These are phyloP conservation scores for Salix purpurea DNA, from an alignment of 345 rosid genomes.

Conservation along the genomic window DNA sequence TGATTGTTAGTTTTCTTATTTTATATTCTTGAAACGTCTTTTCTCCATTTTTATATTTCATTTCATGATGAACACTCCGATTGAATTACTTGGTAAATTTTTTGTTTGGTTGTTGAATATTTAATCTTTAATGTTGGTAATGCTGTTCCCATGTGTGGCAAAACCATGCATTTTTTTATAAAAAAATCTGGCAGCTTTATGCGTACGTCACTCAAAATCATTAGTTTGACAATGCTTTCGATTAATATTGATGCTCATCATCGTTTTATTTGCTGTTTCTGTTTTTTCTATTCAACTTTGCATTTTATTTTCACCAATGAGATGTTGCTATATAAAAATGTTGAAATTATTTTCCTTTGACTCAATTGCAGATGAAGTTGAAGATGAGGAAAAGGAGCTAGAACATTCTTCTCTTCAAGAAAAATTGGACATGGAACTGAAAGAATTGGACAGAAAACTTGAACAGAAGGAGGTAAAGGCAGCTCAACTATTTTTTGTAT, in stretches of 20 bases:
- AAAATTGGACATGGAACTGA: constrained; percentile 76
- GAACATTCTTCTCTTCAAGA: constrained; percentile 93
- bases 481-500: not conserved
- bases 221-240: not conserved
- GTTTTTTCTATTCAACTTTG: not conserved
- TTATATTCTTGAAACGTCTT: not conserved
- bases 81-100: not conserved
- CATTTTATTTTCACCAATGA: constrained; percentile 4
- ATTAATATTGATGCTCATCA: not conserved
- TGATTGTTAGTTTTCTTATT: not conserved
- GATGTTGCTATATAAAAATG: not conserved
- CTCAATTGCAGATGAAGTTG: constrained; percentile 57
- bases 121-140: not conserved
- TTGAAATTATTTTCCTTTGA: not conserved
- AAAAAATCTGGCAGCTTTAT: too few species aligned
- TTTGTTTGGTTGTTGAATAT: not conserved
- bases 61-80: not conserved
- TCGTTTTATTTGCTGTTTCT: not conserved
- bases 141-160: constrained; percentile 2
- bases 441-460: constrained; percentile 81
- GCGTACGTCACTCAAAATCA: not conserved
- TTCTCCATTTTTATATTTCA: not conserved
- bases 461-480: constrained; percentile 85
- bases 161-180: not conserved
- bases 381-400: constrained; percentile 67